Conservation (phyloP, 169 alveolate genomes). For the Plasmodium chabaudi region DNA sequence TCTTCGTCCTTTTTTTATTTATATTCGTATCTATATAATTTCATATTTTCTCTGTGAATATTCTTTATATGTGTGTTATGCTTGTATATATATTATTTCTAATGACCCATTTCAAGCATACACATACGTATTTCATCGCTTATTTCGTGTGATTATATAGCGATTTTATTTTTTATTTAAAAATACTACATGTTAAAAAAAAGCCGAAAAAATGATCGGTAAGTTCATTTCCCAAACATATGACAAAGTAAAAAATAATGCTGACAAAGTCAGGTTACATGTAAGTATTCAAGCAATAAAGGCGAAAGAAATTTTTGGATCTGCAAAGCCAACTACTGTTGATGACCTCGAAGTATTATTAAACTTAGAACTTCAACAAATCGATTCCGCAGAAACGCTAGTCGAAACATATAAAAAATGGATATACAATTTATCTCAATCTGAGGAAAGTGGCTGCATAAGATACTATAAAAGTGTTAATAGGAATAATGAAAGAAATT, state of each 20-base stretch:
- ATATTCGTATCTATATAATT: too few species aligned
- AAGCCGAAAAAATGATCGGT: constrained; percentile 24
- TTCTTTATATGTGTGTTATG: too few species aligned
- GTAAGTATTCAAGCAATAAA: constrained; percentile 69
- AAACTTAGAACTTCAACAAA: constrained; percentile 55
- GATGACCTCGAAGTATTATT: constrained; percentile 51
- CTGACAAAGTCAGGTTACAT: constrained; percentile 65
- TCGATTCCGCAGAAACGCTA: constrained; percentile 53
- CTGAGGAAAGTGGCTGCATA: constrained; percentile 58
- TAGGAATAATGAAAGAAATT: constrained; percentile 16
- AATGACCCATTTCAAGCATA: too few species aligned
- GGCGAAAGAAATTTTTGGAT: constrained; percentile 67
- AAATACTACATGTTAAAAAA: background rate
- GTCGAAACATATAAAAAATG: constrained; percentile 62
- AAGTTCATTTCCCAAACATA: constrained; percentile 66
- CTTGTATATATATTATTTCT: too few species aligned
- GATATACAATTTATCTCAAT: constrained; percentile 55
- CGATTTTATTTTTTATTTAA: too few species aligned
- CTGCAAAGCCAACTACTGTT: constrained; percentile 40
- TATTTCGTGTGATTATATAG: too few species aligned
- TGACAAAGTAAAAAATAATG: constrained; percentile 60
- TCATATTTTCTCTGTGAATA: too few species aligned
- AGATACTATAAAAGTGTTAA: constrained; percentile 42
- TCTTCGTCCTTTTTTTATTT: too few species aligned
- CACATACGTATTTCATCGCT: too few species aligned